Evolutionary conservation across 495 filamentous ascomycete species (phyloP).

Genomic region (Darksidea phi): DNA sequence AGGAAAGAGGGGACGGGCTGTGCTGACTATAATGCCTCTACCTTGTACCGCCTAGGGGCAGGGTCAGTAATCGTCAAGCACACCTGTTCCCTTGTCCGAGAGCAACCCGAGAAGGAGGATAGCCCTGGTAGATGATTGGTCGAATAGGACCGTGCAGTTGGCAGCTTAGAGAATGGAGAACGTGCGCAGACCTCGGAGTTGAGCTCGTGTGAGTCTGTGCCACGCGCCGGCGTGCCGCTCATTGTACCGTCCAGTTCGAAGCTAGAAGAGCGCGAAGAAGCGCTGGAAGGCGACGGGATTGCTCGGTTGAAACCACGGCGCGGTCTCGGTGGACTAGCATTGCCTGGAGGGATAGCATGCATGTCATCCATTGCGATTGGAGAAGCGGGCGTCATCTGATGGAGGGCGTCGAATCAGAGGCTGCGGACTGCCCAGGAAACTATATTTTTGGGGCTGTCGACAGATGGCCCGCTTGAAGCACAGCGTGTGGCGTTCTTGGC

Average conservation of each 20-base stretch:
- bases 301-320: not conserved
- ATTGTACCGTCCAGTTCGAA: not conserved
- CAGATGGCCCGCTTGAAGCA: not conserved
- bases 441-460: not conserved
- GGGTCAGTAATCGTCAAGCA: not conserved
- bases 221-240: not conserved
- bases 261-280: conserved; percentile 3
- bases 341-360: not conserved
- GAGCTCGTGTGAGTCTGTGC: not conserved
- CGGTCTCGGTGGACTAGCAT: conserved; percentile 2
- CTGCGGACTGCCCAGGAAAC: not conserved
- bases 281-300: conserved; percentile 8
- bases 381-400: conserved; percentile 11
- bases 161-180: not conserved
- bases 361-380: not conserved
- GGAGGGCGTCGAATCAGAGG: not conserved
- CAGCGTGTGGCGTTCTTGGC: not conserved
- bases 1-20: not conserved
- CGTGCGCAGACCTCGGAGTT: not conserved
- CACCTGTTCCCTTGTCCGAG: not conserved
- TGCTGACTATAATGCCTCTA: conserved; percentile 4
- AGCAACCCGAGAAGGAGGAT: not conserved
- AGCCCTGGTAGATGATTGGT: not conserved
- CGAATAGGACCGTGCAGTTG: not conserved
- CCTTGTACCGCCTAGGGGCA: not conserved